phyloP scores from a whole-genome alignment of 2,329 filamentous ascomycete species.

The Amylocarpus encephaloides region DNA sequence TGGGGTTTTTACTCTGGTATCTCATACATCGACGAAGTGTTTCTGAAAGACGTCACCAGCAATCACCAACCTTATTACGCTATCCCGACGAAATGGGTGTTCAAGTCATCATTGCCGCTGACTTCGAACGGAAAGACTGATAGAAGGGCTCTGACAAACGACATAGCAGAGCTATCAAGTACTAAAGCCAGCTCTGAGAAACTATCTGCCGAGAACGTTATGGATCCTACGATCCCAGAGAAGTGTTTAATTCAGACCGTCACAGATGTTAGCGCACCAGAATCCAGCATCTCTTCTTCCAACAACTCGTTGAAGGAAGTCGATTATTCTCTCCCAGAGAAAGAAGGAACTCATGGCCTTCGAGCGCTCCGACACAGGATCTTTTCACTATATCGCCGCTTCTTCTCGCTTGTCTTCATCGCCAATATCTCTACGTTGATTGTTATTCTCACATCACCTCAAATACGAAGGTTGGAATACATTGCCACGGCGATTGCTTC shows the following conservation, averaged over 20 bases:
- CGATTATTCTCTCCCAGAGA: slow-evolving; percentile 32
- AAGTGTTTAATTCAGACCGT: not conserved
- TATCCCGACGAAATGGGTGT: slow-evolving; percentile 41
- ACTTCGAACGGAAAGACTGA: slow-evolving; percentile 53
- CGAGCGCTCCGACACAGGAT: slow-evolving; percentile 31
- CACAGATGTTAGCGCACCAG: not conserved
- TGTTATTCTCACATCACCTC: slow-evolving; percentile 26
- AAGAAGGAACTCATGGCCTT: slow-evolving; percentile 34
- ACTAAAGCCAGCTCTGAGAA: not conserved
- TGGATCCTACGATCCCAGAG: not conserved
- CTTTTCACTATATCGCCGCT: slow-evolving; percentile 48
- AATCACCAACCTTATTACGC: slow-evolving; percentile 48
- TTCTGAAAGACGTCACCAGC: slow-evolving; percentile 12
- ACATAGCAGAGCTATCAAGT: not conserved
- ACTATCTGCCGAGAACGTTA: not conserved
- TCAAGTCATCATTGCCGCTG: slow-evolving; percentile 40
- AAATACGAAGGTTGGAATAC: not conserved
- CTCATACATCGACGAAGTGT: slow-evolving; percentile 27
- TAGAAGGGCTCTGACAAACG: slow-evolving; percentile 38
- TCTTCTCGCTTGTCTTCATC: slow-evolving; percentile 49
- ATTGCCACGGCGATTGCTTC: slow-evolving; percentile 5
- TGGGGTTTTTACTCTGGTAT: slow-evolving; percentile 42
- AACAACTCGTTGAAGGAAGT: slow-evolving; percentile 1
- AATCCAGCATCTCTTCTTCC: slow-evolving; percentile 18
- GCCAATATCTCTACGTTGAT: slow-evolving; percentile 40